Evolutionary conservation across 1,284 basidiomycete genomes (phyloP).

Genomic region (Cutaneotrichosporon daszewskae): DNA sequence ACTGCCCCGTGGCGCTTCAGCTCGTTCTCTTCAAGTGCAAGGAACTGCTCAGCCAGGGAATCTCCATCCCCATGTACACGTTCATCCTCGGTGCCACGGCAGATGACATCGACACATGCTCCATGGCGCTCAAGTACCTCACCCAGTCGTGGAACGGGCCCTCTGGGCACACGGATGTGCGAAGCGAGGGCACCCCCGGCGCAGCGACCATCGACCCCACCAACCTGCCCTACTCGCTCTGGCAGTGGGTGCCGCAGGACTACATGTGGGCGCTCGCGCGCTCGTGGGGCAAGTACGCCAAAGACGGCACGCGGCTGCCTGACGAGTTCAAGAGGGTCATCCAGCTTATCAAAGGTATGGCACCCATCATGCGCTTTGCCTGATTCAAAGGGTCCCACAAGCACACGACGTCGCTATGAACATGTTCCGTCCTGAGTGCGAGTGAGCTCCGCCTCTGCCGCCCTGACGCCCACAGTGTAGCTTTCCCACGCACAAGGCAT

Average conservation of each 20-base stretch:
- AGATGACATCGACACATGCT: conserved; percentile 13
- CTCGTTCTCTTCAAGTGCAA: conserved; percentile 5
- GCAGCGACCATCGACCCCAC: conserved; percentile 8
- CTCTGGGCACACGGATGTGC: conserved; percentile 3
- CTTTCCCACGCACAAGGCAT: too few relatives aligned
- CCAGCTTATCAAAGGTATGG: conserved; percentile 4
- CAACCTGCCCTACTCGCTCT: conserved; percentile 13
- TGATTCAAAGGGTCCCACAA: too few relatives aligned
- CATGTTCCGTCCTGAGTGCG: too few relatives aligned
- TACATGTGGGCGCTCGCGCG: conserved; percentile 15
- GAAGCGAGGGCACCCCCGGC: conserved; percentile 11
- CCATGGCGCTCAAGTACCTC: conserved; percentile 5
- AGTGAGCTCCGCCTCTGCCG: too few relatives aligned
- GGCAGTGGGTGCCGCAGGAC: conserved; percentile 13
- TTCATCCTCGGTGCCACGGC: conserved; percentile 11
- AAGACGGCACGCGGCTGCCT: conserved; percentile 2
- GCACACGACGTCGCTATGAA: too few relatives aligned
- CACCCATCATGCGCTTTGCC: too few relatives aligned
- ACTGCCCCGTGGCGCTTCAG: conserved; percentile 8
- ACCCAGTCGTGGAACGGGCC: conserved; percentile 5
- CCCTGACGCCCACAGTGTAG: too few relatives aligned
- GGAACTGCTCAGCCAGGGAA: conserved; percentile 4
- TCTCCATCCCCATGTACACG: conserved; percentile 5
- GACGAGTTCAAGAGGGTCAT: conserved; percentile 10
- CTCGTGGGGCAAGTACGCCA: conserved; percentile 4